Evolutionary conservation across 768 basidiomycete genomes (phyloP).

Genomic region (Phlebiopsis flavidoalba): DNA sequence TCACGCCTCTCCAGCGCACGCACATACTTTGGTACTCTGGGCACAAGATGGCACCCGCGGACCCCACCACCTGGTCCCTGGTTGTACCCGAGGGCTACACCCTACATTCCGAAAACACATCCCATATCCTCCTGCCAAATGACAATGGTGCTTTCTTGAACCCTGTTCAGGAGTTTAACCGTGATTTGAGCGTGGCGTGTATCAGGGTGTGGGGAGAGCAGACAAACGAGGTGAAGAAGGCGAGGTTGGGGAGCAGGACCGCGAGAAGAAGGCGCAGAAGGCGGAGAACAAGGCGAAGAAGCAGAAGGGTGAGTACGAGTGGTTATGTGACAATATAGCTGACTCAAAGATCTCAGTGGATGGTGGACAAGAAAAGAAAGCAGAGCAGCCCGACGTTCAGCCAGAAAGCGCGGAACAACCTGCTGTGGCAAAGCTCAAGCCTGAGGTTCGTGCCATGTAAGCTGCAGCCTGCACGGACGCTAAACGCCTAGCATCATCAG

Average conservation of each 20-base stretch:
- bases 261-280: slow-evolving; percentile 42
- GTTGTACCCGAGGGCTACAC: slow-evolving; percentile 68
- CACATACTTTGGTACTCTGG: neutral
- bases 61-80: slow-evolving; percentile 20
- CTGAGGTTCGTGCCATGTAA: neutral
- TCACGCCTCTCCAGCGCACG: neutral
- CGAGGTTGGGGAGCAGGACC: slow-evolving; percentile 50
- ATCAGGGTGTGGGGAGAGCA: slow-evolving; percentile 88
- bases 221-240: slow-evolving; percentile 55
- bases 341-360: neutral
- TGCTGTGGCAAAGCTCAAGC: neutral
- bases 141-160: slow-evolving; percentile 89
- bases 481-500: too few relatives aligned
- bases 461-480: neutral
- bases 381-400: neutral
- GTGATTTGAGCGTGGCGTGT: slow-evolving; percentile 87
- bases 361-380: neutral
- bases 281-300: slow-evolving; percentile 35
- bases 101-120: slow-evolving; percentile 77
- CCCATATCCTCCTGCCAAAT: slow-evolving; percentile 72
- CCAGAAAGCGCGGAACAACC: neutral
- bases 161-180: slow-evolving; percentile 97
- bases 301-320: slow-evolving; percentile 11
- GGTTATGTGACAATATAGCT: too few relatives aligned
- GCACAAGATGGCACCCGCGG: neutral